These are phyloP conservation scores for Aphanomyces euteiches DNA, from an alignment of 352 stramenopile species.

Conservation along the genomic window DNA sequence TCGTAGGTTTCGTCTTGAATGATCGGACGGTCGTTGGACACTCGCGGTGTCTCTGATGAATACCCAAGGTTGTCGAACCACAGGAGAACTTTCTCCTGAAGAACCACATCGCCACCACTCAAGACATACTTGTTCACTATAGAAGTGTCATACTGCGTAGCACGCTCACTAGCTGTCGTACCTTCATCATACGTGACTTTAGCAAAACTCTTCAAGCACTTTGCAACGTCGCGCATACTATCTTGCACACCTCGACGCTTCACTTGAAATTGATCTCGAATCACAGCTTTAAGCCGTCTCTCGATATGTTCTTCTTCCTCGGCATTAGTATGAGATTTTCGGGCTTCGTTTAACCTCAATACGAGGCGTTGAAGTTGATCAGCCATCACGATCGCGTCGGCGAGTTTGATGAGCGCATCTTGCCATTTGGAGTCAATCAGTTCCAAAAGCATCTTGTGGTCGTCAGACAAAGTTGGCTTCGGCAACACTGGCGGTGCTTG, in stretches of 20 bases:
- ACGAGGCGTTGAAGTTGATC: slow-evolving; percentile 53
- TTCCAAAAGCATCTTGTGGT: slow-evolving; percentile 30
- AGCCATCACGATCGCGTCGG: slow-evolving; percentile 36
- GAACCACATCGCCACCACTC: not conserved
- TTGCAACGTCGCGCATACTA: slow-evolving; percentile 7
- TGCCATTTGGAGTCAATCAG: slow-evolving; percentile 34
- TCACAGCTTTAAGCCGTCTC: slow-evolving; percentile 42
- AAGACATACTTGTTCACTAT: slow-evolving; percentile 19
- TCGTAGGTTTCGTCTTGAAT: slow-evolving; percentile 1
- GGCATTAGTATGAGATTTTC: slow-evolving; percentile 47
- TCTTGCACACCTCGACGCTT: slow-evolving; percentile 4
- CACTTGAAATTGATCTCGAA: slow-evolving; percentile 33
- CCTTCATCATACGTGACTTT: slow-evolving; percentile 5
- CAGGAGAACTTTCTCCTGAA: slow-evolving; percentile 1
- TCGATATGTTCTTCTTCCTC: slow-evolving; percentile 74
- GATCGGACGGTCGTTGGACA: too few species aligned
- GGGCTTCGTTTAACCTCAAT: slow-evolving; percentile 44
- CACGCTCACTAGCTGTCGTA: not conserved
- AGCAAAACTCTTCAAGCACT: slow-evolving; percentile 23
- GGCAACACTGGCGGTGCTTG: slow-evolving; percentile 29
- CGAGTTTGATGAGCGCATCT: slow-evolving; percentile 33
- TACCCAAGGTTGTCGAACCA: slow-evolving; percentile 15
- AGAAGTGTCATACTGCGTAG: not conserved
- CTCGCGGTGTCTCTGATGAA: not conserved
- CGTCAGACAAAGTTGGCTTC: slow-evolving; percentile 34